Conservation (phyloP, 2,329 filamentous ascomycete genomes). For the Cladosporium sp. region DNA sequence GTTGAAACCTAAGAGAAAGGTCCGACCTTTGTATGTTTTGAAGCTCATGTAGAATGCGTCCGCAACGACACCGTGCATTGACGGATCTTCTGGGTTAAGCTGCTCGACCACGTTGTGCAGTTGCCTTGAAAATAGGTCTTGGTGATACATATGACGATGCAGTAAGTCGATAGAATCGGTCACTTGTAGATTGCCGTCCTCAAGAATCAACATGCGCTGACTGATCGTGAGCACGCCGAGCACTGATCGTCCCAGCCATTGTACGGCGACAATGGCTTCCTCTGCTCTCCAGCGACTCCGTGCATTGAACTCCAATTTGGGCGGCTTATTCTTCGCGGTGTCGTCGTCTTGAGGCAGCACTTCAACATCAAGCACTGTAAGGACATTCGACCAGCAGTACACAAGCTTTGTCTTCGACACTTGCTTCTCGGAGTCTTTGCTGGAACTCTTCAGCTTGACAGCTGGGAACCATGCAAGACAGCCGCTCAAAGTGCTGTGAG, state of each 20-base stretch:
- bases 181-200: constrained; percentile 81
- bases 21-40: constrained; percentile 84
- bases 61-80: constrained; percentile 91
- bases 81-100: constrained; percentile 75
- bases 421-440: constrained; percentile 50
- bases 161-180: constrained; percentile 92
- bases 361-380: constrained; percentile 85
- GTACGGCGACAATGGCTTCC: constrained; percentile 90
- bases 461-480: constrained; percentile 96
- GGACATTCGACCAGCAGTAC: constrained; percentile 98
- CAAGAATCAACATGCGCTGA: constrained; percentile 84
- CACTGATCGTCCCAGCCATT: constrained; percentile 93
- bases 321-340: constrained; percentile 68
- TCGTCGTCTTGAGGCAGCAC: constrained; percentile 53
- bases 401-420: constrained; percentile 80
- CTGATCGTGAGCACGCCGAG: constrained; percentile 88
- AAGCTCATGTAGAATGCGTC: constrained; percentile 99
- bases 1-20: constrained; percentile 91
- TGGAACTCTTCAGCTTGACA: constrained; percentile 73
- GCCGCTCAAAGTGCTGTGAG: constrained; percentile 86
- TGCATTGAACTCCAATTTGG: constrained; percentile 70
- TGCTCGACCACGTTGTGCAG: constrained; percentile 80
- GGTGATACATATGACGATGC: constrained; percentile 86
- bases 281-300: constrained; percentile 88
- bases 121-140: constrained; percentile 83